Percentiles rank a stretch among this genome's conserved stretches.
Conservation (phyloP, 768 basidiomycete genomes). For the Agrocybe pediades region DNA sequence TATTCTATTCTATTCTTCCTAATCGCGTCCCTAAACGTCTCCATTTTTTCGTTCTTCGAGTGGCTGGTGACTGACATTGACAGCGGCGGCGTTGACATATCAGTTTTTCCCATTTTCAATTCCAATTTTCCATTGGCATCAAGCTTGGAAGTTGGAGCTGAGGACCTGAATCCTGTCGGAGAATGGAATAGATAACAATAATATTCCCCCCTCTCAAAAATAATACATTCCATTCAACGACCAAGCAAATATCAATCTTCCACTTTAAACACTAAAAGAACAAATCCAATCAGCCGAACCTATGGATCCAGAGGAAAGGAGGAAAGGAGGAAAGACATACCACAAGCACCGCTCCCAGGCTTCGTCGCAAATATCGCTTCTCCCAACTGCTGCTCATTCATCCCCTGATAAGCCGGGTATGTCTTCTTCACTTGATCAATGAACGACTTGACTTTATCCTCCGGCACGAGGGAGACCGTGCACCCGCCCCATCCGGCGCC, state of each 20-base stretch:
- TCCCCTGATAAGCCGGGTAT: slow-evolving; percentile 64
- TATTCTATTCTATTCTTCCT: too few relatives aligned
- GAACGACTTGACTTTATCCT: slow-evolving; percentile 61
- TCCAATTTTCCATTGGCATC: too few relatives aligned
- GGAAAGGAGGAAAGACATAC: slow-evolving; percentile 43
- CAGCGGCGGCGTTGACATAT: too few relatives aligned
- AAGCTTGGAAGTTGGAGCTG: too few relatives aligned
- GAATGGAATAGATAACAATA: too few relatives aligned
- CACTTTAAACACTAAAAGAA: slow-evolving; percentile 28
- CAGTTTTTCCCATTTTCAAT: too few relatives aligned
- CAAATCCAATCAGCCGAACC: neutral
- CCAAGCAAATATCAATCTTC: slow-evolving; percentile 3
- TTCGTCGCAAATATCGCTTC: slow-evolving; percentile 83
- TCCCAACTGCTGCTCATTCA: slow-evolving; percentile 58
- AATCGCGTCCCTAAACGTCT: too few relatives aligned
- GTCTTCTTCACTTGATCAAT: slow-evolving; percentile 57
- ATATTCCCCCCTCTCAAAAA: too few relatives aligned
- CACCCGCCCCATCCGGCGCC: slow-evolving; percentile 94
- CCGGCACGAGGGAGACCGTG: slow-evolving; percentile 78
- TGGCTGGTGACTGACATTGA: too few relatives aligned
- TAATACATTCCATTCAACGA: neutral
- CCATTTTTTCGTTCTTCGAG: too few relatives aligned
- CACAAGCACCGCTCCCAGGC: slow-evolving; percentile 81
- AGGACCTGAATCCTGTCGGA: too few relatives aligned
- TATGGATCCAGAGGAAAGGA: neutral